These are phyloP conservation scores for Cornus suecica DNA, from an alignment of 148 eudicot genomes.

Conservation along the genomic window DNA sequence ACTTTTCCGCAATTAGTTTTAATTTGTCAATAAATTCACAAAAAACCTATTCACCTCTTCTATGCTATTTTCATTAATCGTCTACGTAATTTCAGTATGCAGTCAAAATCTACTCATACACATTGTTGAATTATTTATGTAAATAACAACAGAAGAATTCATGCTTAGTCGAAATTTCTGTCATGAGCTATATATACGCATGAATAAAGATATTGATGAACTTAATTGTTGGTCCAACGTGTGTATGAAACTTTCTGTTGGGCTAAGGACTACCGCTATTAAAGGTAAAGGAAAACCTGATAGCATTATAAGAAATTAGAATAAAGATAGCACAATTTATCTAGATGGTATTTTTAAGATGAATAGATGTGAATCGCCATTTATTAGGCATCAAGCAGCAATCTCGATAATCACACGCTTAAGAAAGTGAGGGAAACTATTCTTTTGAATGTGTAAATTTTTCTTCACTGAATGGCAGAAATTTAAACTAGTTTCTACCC, in stretches of 20 bases:
- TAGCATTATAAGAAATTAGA: neutral
- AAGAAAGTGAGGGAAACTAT: neutral
- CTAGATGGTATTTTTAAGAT: neutral
- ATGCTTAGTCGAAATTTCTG: neutral
- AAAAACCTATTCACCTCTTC: too few relatives aligned
- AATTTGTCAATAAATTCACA: too few relatives aligned
- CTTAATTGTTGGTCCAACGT: conserved; percentile 72
- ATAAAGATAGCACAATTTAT: neutral
- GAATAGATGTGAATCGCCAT: neutral
- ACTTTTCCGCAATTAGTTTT: too few relatives aligned
- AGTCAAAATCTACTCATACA: neutral
- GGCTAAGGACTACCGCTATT: conserved; percentile 75
- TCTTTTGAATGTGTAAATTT: neutral
- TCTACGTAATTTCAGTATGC: too few relatives aligned
- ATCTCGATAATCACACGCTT: too few relatives aligned
- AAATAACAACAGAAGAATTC: neutral
- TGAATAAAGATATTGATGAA: neutral
- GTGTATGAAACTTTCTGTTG: conserved; percentile 78
- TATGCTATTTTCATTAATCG: too few relatives aligned
- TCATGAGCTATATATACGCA: neutral
- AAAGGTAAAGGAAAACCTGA: conserved; percentile 87
- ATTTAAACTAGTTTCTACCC: neutral
- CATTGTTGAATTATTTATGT: neutral
- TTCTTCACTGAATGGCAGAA: neutral
- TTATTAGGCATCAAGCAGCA: neutral